Percentiles rank a stretch among this genome's conserved stretches.
Evolutionary conservation across 2,329 filamentous ascomycete species (phyloP).

Genomic region (Sporothrix pallida): DNA sequence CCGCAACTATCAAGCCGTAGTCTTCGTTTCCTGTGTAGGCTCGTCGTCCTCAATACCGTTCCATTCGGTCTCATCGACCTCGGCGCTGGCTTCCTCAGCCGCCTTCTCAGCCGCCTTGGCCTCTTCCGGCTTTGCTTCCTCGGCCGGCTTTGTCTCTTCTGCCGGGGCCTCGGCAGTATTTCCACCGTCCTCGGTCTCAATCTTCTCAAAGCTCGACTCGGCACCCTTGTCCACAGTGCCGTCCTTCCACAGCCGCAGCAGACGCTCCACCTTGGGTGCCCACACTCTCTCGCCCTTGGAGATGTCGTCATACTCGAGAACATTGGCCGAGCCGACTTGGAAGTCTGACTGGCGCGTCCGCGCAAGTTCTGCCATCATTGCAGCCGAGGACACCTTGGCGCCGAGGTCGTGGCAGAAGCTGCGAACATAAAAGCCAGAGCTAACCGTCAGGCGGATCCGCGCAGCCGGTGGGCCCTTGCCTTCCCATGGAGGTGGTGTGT

Average conservation of each 20-base stretch:
- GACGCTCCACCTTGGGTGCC: constrained; percentile 72
- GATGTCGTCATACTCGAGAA: constrained; percentile 79
- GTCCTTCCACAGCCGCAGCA: constrained; percentile 51
- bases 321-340: constrained; percentile 69
- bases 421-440: constrained; percentile 95
- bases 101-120: background rate
- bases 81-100: background rate
- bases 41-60: constrained; percentile 24
- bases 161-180: background rate
- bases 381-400: constrained; percentile 78
- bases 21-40: background rate
- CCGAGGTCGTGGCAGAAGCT: constrained; percentile 93
- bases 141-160: background rate
- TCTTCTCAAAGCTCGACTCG: constrained; percentile 8
- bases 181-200: background rate
- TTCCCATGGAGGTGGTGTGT: constrained; percentile 61
- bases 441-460: constrained; percentile 86
- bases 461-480: constrained; percentile 75
- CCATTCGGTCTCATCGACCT: constrained; percentile 12
- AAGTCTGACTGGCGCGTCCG: constrained; percentile 85
- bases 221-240: constrained; percentile 31
- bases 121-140: background rate
- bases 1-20: background rate
- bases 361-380: constrained; percentile 82
- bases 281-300: constrained; percentile 78